These are phyloP conservation scores for Yarrowia hollandica DNA, from an alignment of 805 yeast genomes.

Conservation along the genomic window DNA sequence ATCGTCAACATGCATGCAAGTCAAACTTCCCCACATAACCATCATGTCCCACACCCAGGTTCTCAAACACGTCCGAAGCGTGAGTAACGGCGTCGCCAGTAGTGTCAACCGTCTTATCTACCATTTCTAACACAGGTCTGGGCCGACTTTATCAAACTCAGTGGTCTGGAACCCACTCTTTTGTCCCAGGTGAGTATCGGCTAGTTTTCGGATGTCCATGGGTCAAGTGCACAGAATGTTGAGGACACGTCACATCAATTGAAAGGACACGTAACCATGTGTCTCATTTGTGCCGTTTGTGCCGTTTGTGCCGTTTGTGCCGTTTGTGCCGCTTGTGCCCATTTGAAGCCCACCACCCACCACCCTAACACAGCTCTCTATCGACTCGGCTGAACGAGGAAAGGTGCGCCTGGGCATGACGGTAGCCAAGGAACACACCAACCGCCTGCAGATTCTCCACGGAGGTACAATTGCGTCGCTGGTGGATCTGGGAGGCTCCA, in stretches of 20 bases:
- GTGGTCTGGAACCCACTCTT: constrained; percentile 41
- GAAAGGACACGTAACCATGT: too few relatives aligned
- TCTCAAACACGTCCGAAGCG: constrained; percentile 23
- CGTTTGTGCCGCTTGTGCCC: too few relatives aligned
- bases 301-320: too few relatives aligned
- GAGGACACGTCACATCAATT: too few relatives aligned
- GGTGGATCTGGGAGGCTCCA: constrained; percentile 49
- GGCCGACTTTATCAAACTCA: constrained; percentile 36
- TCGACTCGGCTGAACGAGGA: constrained; percentile 38
- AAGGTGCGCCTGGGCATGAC: constrained; percentile 40
- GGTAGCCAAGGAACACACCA: constrained; percentile 43
- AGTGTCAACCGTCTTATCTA: background rate
- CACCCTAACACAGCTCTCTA: constrained; percentile 7
- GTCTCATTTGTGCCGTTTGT: too few relatives aligned
- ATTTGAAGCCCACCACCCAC: too few relatives aligned
- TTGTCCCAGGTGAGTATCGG: constrained; percentile 34
- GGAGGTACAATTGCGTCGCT: constrained; percentile 47
- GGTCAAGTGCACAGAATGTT: too few relatives aligned
- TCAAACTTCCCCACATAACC: constrained; percentile 14
- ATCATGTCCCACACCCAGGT: constrained; percentile 24
- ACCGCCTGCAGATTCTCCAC: constrained; percentile 45
- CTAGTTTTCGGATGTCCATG: background rate
- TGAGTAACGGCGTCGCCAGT: background rate
- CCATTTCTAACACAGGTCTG: constrained; percentile 35
- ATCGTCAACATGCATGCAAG: background rate